Evolutionary conservation across 768 basidiomycete genomes (phyloP), one percentile per base, ranked within the genome.

Genomic region (Symmetrospora coprosmae): DNA sequence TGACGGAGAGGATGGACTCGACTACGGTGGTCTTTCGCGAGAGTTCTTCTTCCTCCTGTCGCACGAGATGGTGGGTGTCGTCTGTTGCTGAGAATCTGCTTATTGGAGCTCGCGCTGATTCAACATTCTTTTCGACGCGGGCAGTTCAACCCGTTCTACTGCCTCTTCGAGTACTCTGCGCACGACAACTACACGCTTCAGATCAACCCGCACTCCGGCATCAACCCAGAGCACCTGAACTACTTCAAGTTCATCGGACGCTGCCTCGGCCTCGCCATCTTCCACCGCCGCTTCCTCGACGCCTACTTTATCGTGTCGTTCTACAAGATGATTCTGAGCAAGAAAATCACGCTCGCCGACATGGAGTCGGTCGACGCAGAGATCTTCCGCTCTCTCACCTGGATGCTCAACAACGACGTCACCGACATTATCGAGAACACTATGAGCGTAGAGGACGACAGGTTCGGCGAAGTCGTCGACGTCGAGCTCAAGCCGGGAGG

Each of bases 401-500:
- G 94, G 94, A 99, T 97, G 89, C 79, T 97, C 89, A 91, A 97
- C 70, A 94, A 99, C 72, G 90, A 97, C 71, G 97, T 97, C 65
- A 96, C 91, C 4, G 92, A 94, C 70, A 78, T 99, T 61, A 90
- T 99, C 66, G 91, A 97, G 66, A 90, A 97, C 74, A 96, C 90
- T 0, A 97, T 99, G 71, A 88, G 86, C 2, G 94, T 90, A 1
- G 85, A 85, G 2, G 94, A 97, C 71, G 94, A 99, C 71, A 86
- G 92, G 45, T 97, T 99, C 67, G 94, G 94, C 62, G 92, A 96
- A 75, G 85, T 96, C 78, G 88, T 94, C 47, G 96, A 89, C 9
- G 86, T 97, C 61, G 92, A 97, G 60, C 80, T 99, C 64, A 92
- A 85, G 72, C 79, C 87, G 14, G 87, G 85, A 23, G 94, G 94